Evolutionary conservation across 1,139 yeast species (phyloP).

Genomic region (Blastobotrys proliferans): DNA sequence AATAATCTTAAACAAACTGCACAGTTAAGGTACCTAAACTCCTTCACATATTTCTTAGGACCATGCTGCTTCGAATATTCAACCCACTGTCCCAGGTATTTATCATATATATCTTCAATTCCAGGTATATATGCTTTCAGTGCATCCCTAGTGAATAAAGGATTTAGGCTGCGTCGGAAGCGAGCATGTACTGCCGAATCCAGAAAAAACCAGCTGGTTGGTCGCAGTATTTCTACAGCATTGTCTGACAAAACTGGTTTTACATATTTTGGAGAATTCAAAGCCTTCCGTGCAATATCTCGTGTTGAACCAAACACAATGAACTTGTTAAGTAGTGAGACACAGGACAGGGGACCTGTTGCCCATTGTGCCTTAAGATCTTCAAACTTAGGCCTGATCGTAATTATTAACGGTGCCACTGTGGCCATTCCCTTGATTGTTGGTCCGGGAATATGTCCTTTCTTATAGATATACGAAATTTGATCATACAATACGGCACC

Average conservation of each 20-base stretch:
- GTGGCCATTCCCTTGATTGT: conserved; percentile 82
- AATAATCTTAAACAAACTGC: conserved; percentile 89
- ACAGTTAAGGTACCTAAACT: conserved; percentile 92
- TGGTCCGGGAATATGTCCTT: conserved; percentile 91
- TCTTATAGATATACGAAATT: conserved; percentile 65
- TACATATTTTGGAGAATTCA: conserved; percentile 79
- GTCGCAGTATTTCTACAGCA: conserved; percentile 86
- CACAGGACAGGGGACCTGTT: conserved; percentile 91
- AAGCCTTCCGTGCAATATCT: conserved; percentile 84
- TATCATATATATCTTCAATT: conserved; percentile 78
- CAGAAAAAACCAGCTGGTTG: conserved; percentile 94
- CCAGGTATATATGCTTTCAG: conserved; percentile 78
- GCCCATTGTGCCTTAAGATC: conserved; percentile 91
- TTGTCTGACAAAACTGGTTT: conserved; percentile 98
- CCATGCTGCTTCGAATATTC: conserved; percentile 51
- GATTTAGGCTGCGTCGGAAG: conserved; percentile 85
- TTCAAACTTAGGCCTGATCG: conserved; percentile 91
- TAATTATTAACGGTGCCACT: conserved; percentile 92
- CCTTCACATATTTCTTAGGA: conserved; percentile 79
- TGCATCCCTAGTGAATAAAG: conserved; percentile 79
- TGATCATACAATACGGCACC: conserved; percentile 91
- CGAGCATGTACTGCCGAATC: conserved; percentile 95
- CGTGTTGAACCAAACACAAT: conserved; percentile 91
- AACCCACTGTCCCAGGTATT: conserved; percentile 64
- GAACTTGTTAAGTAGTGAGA: conserved; percentile 94